These are phyloP conservation scores for Podochytrium sp. DNA, from an alignment of 192 early-diverging fungal genomes.

Conservation along the genomic window DNA sequence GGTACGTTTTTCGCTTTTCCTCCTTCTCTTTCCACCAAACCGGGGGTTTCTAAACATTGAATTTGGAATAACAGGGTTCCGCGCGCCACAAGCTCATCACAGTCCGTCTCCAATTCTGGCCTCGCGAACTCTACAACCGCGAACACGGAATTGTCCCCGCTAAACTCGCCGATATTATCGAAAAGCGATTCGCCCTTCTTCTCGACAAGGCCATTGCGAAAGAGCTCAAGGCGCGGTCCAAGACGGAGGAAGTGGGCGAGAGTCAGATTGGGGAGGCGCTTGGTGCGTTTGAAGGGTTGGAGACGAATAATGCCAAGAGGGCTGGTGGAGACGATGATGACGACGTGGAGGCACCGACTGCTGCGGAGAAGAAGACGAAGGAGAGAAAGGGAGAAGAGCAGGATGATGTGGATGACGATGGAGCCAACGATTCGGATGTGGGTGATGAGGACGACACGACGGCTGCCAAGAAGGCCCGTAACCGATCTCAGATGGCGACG, in stretches of 20 bases:
- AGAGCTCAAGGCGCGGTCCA: constrained; percentile 69
- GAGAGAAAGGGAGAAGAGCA: constrained; percentile 47
- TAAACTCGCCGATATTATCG: constrained; percentile 77
- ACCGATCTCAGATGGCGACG: constrained; percentile 66
- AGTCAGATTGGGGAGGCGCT: constrained; percentile 43
- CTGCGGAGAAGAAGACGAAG: constrained; percentile 24
- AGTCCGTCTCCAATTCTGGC: constrained; percentile 86
- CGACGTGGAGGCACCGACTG: constrained; percentile 45
- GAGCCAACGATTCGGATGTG: constrained; percentile 63
- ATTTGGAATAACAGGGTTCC: constrained; percentile 12
- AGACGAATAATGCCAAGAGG: constrained; percentile 6
- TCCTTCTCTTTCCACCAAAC: neutral
- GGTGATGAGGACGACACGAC: constrained; percentile 76
- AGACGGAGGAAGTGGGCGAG: constrained; percentile 39
- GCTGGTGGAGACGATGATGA: constrained; percentile 41
- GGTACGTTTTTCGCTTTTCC: constrained; percentile 25
- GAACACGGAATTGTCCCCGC: constrained; percentile 74
- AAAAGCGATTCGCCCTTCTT: constrained; percentile 69
- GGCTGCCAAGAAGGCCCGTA: constrained; percentile 60
- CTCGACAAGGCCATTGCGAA: constrained; percentile 79
- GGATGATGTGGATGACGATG: constrained; percentile 65
- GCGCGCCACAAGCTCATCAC: constrained; percentile 76
- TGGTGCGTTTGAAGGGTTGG: constrained; percentile 38
- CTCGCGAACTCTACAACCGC: constrained; percentile 70
- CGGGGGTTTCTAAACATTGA: neutral